Evolutionary conservation across 129 eudicot species (phyloP).

Genomic region (Centrapalus pauciflorus): DNA sequence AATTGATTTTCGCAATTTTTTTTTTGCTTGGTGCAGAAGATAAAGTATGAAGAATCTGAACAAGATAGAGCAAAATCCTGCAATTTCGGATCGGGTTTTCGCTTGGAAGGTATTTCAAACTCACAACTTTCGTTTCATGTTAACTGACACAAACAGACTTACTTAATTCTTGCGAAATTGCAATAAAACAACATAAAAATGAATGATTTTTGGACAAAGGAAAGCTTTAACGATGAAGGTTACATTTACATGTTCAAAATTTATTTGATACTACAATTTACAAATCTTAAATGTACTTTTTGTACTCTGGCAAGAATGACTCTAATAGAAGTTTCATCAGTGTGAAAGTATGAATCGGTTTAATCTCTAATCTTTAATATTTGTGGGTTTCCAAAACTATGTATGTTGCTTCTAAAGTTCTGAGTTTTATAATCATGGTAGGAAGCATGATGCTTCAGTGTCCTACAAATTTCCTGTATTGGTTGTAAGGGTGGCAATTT

Average conservation of each 20-base stretch:
- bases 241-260: background rate
- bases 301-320: background rate
- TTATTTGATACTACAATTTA: background rate
- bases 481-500: no score
- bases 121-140: background rate
- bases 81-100: slow-evolving; percentile 1
- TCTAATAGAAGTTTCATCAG: no score
- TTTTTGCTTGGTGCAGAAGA: slow-evolving; percentile 20
- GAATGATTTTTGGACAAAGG: background rate
- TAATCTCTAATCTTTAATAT: no score
- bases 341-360: no score
- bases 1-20: background rate
- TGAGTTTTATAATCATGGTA: no score
- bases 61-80: slow-evolving; percentile 2
- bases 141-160: background rate
- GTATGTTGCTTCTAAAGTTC: no score
- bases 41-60: slow-evolving; percentile 21
- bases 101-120: slow-evolving; percentile 9
- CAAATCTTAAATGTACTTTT: background rate
- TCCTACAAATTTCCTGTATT: no score
- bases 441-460: no score
- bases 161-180: background rate
- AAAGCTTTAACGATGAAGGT: background rate
- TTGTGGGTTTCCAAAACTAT: no score
- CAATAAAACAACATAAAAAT: background rate